Percentiles rank a stretch among this genome's conserved stretches.
These are phyloP conservation scores for Neofusicoccum cordaticola DNA, from an alignment of 2,329 filamentous ascomycete genomes.

Conservation along the genomic window DNA sequence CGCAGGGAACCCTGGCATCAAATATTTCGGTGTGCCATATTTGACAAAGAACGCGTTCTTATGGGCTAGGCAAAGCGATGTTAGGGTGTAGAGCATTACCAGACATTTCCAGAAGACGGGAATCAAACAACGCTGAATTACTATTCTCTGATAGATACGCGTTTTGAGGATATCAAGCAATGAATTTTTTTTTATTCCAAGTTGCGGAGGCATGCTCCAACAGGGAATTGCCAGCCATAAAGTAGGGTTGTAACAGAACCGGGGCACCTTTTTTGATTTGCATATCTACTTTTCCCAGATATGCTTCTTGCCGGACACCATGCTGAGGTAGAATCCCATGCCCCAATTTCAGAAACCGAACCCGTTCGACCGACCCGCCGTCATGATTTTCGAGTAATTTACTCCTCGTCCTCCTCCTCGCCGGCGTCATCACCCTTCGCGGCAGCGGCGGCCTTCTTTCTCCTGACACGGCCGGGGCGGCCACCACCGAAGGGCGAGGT, in stretches of 20 bases:
- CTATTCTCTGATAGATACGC: not conserved
- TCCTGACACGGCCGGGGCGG: conserved; percentile 93
- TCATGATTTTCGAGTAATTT: conserved; percentile 24
- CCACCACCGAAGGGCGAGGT: conserved; percentile 97
- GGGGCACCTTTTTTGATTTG: conserved; percentile 10
- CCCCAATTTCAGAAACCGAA: conserved; percentile 11
- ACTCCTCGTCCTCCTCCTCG: conserved; percentile 80
- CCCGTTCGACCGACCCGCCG: conserved; percentile 1
- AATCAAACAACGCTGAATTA: too few species aligned
- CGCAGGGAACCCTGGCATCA: too few species aligned
- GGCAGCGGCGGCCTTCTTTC: conserved; percentile 99
- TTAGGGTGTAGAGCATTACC: too few species aligned
- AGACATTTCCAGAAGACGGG: too few species aligned
- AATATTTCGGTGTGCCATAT: too few species aligned
- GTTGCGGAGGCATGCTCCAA: not conserved
- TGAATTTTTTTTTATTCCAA: not conserved
- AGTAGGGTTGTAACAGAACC: not conserved
- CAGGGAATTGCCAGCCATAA: not conserved
- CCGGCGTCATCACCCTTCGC: conserved; percentile 78
- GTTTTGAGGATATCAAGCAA: not conserved
- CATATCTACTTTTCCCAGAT: conserved; percentile 11
- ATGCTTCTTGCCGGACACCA: conserved; percentile 4
- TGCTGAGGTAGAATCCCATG: conserved; percentile 9
- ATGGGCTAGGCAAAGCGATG: too few species aligned
- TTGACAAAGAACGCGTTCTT: too few species aligned